Base-by-base conservation (phyloP, 768 basidiomycete species). In the Tricholoma flavovirens region DNA sequence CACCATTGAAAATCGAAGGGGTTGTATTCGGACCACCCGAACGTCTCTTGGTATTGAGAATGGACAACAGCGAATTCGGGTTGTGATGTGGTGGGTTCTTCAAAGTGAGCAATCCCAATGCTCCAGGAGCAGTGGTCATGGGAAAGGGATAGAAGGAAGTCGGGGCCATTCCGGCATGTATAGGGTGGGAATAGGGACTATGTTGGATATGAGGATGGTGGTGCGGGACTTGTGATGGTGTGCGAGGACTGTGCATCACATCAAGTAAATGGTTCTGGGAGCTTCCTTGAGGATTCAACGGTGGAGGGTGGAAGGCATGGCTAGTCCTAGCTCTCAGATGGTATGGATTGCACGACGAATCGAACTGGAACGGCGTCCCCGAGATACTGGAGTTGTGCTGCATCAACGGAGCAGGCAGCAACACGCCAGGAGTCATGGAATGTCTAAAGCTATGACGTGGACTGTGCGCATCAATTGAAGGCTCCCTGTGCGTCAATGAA, bases 281-380 rank as follows among this genome's bases (percentile, higher is more conserved):
- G 49, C 75, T 78, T 26, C 70, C 72, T 35, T 67, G 59, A 24
- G 60, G 61, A 54, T 73, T 72, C 52, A 70, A 62, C 35, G 69
- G 60, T 51, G 59, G 54, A n/a, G 71, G 71, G 54, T 74, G 76
- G 49, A 70, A 68, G 21, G 75, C 67, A 54, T 80, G 78, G 57
- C 77, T 78, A 9, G 80, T 81, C 52, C 69, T 71, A 32, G 82
- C 71, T 53, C 82, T 72, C 19, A 74, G 67, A 66, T 80, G 78
- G 50, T 75, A 75, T 68, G 58, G 73, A 68, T 38, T 21, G 36
- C 49, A 49, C 64, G 58, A 33, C 53, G 59, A 32, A 36, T 24
- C 24, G 7, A 55, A n/a, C 6, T 19, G 9, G 11, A 26, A 33
- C 17, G 24, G 29, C n/a, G 6, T 5, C 29, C 40, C 12, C 5